Conservation (phyloP, 148 eudicot genomes). For the Diospyros lotus region DNA sequence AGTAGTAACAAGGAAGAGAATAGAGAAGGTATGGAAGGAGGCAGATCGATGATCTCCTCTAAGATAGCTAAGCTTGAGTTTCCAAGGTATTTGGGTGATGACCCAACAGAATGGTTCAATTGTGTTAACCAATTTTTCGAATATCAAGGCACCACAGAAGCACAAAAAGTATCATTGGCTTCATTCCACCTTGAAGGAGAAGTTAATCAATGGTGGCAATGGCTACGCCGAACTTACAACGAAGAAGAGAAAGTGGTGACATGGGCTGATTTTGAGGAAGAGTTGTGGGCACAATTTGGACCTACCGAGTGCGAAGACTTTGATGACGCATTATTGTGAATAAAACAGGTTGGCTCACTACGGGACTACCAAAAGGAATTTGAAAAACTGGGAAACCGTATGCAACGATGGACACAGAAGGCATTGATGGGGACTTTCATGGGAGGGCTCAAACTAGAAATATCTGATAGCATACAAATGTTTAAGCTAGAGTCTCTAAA, state of each 20-base stretch:
- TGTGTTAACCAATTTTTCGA: background rate
- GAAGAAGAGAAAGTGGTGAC: too few relatives aligned
- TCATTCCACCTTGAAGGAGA: conserved; percentile 6
- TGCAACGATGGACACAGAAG: background rate
- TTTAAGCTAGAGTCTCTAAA: too few relatives aligned
- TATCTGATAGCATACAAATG: background rate
- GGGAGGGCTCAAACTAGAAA: background rate
- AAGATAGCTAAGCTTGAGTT: background rate
- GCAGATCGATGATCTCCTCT: background rate
- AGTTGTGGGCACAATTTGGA: too few relatives aligned
- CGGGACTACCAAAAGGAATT: too few relatives aligned
- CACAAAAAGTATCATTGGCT: background rate
- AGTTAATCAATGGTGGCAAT: conserved; percentile 2
- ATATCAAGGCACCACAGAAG: background rate
- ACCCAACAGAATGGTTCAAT: background rate
- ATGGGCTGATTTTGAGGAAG: too few relatives aligned
- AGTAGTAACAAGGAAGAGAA: background rate
- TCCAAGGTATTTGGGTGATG: background rate
- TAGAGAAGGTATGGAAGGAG: background rate
- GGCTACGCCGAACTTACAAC: too few relatives aligned
- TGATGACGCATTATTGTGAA: too few relatives aligned
- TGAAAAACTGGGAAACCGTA: too few relatives aligned
- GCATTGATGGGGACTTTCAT: background rate
- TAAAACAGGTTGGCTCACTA: too few relatives aligned
- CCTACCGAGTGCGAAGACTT: too few relatives aligned